These are phyloP conservation scores for Clitopilus passeckerianus DNA, from an alignment of 768 basidiomycete genomes.

Conservation along the genomic window DNA sequence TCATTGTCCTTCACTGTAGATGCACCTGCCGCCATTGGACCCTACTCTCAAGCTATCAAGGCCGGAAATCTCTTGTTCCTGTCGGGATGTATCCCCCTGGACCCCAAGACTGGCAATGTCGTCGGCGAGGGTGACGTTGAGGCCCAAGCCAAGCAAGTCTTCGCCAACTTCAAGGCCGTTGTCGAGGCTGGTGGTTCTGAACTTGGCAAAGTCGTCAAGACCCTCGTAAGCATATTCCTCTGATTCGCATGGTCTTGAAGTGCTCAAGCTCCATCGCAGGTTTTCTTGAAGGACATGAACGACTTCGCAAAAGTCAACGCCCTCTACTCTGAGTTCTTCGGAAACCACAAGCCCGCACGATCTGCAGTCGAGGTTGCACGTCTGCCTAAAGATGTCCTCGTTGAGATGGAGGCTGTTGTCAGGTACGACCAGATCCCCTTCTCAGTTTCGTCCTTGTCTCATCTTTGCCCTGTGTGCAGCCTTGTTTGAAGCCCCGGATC, in stretches of 20 bases:
- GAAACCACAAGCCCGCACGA: conserved; percentile 87
- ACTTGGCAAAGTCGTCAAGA: conserved; percentile 82
- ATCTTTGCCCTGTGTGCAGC: conserved; percentile 12
- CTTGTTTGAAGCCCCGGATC: conserved; percentile 21
- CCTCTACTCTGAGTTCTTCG: conserved; percentile 82
- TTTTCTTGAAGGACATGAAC: conserved; percentile 90
- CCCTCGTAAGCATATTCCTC: conserved; percentile 56
- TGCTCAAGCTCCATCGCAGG: conserved; percentile 34
- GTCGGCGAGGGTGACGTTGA: conserved; percentile 67
- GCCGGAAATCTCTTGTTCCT: conserved; percentile 81
- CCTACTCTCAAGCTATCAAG: conserved; percentile 86
- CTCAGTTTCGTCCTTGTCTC: neutral
- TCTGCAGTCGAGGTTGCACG: conserved; percentile 88
- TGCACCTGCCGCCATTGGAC: conserved; percentile 77
- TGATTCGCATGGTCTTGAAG: neutral
- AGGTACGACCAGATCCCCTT: conserved; percentile 37
- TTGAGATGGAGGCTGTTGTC: conserved; percentile 90
- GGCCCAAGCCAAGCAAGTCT: conserved; percentile 75
- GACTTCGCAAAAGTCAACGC: conserved; percentile 83
- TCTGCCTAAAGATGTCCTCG: conserved; percentile 85
- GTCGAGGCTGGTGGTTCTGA: conserved; percentile 80
- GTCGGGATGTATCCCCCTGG: conserved; percentile 85
- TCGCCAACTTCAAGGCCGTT: conserved; percentile 82
- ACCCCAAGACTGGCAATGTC: conserved; percentile 66
- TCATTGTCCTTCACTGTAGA: conserved; percentile 32